These are phyloP conservation scores for Porphyra umbilicalis DNA, from an alignment of 31 red algal species.

Conservation along the genomic window DNA sequence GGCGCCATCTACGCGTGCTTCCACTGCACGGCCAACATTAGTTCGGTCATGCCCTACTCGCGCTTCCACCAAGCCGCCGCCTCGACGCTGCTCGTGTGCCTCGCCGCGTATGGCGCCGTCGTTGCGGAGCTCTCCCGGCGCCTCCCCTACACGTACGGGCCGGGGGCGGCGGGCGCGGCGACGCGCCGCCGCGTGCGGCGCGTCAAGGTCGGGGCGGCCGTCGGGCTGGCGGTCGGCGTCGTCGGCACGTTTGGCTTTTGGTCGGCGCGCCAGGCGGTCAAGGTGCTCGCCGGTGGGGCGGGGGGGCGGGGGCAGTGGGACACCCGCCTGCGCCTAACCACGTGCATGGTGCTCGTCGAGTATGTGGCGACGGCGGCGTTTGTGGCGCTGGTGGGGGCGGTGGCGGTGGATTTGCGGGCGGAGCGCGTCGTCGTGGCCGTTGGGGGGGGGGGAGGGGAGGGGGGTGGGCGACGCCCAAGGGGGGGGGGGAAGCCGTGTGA, in stretches of 20 bases:
- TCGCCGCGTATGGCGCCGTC: constrained; percentile 11
- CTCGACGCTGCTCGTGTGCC: constrained; percentile 17
- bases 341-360: background rate
- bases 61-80: constrained; percentile 38
- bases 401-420: background rate
- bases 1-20: constrained; percentile 12
- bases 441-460: background rate
- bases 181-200: background rate
- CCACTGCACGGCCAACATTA: constrained; percentile 36
- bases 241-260: background rate
- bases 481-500: background rate
- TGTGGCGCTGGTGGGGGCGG: background rate
- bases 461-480: background rate
- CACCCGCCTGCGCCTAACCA: background rate
- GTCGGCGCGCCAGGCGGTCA: background rate
- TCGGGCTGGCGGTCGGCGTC: background rate
- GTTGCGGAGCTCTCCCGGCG: background rate
- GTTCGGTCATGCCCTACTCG: constrained; percentile 15
- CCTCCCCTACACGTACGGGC: background rate
- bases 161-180: background rate
- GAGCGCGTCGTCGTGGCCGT: background rate
- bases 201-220: background rate
- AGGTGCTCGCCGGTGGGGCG: background rate
- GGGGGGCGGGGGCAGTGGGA: background rate
- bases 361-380: background rate